Conservation (phyloP, 2,329 filamentous ascomycete genomes). For the Chaetomiaceae sp. region DNA sequence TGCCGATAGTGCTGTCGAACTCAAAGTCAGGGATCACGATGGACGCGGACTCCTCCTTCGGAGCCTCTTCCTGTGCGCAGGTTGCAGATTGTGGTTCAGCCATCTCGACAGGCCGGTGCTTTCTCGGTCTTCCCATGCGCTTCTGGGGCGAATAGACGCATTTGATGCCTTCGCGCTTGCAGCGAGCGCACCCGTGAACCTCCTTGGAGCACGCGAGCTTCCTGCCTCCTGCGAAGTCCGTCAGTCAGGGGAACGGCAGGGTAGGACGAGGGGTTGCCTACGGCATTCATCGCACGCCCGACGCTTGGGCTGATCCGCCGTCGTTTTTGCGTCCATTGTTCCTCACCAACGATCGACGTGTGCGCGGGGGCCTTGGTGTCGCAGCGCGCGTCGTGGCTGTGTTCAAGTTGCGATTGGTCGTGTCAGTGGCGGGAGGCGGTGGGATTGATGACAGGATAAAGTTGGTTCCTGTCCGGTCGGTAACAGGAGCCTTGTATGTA, state of each 20-base stretch:
- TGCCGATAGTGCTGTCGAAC: slow-evolving; percentile 20
- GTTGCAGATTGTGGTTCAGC: neutral
- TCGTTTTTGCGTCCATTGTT: slow-evolving; percentile 2
- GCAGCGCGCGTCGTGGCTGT: neutral
- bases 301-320: slow-evolving; percentile 38
- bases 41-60: slow-evolving; percentile 1
- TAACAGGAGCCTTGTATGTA: no score
- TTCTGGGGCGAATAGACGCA: slow-evolving; percentile 62
- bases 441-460: no score
- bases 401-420: no score
- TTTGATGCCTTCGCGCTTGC: slow-evolving; percentile 47
- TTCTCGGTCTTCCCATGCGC: slow-evolving; percentile 59
- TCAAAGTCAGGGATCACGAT: slow-evolving; percentile 16
- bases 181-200: slow-evolving; percentile 52
- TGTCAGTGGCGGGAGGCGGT: no score
- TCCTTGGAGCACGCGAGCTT: slow-evolving; percentile 63
- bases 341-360: neutral
- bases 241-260: slow-evolving; percentile 3
- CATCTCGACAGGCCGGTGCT: slow-evolving; percentile 40
- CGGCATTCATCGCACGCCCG: slow-evolving; percentile 63
- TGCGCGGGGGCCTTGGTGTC: neutral
- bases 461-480: no score
- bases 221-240: slow-evolving; percentile 43
- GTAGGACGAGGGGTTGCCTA: slow-evolving; percentile 32
- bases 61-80: slow-evolving; percentile 6